These are phyloP conservation scores for Cytospora paraplurivora DNA, from an alignment of 2,329 filamentous ascomycete species.

Conservation along the genomic window DNA sequence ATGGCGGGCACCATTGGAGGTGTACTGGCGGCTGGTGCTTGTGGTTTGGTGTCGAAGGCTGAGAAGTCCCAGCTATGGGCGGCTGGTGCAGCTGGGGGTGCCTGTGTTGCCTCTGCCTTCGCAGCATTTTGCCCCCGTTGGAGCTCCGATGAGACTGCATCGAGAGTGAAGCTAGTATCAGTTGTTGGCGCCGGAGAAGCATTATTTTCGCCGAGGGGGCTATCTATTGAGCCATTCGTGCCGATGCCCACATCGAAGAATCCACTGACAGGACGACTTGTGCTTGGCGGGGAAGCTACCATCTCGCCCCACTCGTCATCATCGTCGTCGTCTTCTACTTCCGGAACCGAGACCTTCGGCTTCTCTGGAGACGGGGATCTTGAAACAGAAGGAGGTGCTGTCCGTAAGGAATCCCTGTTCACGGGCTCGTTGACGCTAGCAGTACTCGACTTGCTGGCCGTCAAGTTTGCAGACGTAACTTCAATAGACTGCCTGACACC, in stretches of 20 bases:
- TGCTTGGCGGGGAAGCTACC: constrained; percentile 46
- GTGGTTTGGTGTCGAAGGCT: constrained; percentile 22
- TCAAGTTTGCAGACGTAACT: constrained; percentile 1
- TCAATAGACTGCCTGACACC: constrained; percentile 21
- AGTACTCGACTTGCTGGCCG: not conserved
- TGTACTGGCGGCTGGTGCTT: not conserved
- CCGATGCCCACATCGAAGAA: constrained; percentile 16
- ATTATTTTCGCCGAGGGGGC: not conserved
- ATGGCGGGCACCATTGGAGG: constrained; percentile 12
- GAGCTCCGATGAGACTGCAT: constrained; percentile 7
- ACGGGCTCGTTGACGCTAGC: constrained; percentile 18
- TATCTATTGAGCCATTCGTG: constrained; percentile 5
- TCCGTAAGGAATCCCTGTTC: constrained; percentile 16
- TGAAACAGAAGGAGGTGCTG: constrained; percentile 9
- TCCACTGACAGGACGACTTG: constrained; percentile 17
- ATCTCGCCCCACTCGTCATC: constrained; percentile 66
- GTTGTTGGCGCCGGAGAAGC: not conserved
- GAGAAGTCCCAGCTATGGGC: constrained; percentile 26
- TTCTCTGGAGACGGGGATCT: not conserved
- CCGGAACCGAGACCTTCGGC: not conserved
- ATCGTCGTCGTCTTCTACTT: constrained; percentile 39
- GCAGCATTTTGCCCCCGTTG: not conserved
- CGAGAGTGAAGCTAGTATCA: constrained; percentile 3
- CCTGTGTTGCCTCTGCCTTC: not conserved
- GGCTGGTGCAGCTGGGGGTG: not conserved